Percentiles rank a stretch among this genome's conserved stretches.
Conservation (phyloP, 192 early-diverging fungal genomes). For the Backusella westeae region DNA sequence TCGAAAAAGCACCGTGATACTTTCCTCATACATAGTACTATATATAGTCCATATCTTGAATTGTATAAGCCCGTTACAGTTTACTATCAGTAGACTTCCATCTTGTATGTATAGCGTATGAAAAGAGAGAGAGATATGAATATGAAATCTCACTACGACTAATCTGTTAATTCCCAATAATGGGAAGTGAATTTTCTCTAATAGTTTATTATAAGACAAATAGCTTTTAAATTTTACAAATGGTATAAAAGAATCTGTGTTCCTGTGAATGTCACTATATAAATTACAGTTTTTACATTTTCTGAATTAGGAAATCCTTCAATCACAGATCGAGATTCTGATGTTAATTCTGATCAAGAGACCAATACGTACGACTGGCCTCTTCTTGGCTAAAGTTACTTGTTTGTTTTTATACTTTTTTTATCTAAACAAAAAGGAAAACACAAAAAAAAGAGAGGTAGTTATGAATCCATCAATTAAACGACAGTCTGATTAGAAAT, state of each 20-base stretch:
- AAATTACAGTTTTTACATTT: neutral
- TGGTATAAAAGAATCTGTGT: neutral
- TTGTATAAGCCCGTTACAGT: neutral
- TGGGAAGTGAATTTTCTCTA: neutral
- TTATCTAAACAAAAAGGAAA: neutral
- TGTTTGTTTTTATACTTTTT: neutral
- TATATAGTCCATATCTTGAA: neutral
- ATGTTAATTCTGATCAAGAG: conserved; percentile 1
- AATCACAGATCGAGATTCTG: conserved; percentile 2
- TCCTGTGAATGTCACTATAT: conserved; percentile 3
- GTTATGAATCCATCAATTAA: neutral
- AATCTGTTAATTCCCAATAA: neutral
- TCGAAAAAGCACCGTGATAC: neutral
- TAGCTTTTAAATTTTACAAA: neutral
- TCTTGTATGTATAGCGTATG: neutral
- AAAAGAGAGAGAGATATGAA: neutral
- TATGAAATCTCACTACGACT: neutral
- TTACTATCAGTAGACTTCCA: neutral
- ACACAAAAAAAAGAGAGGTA: neutral
- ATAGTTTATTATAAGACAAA: neutral
- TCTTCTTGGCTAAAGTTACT: neutral
- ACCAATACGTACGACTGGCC: neutral
- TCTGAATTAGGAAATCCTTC: neutral
- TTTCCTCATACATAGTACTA: neutral
- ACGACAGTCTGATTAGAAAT: neutral